Base-by-base conservation (phyloP, 2,329 filamentous ascomycete genomes). In the Arthrocladium fulminans region DNA sequence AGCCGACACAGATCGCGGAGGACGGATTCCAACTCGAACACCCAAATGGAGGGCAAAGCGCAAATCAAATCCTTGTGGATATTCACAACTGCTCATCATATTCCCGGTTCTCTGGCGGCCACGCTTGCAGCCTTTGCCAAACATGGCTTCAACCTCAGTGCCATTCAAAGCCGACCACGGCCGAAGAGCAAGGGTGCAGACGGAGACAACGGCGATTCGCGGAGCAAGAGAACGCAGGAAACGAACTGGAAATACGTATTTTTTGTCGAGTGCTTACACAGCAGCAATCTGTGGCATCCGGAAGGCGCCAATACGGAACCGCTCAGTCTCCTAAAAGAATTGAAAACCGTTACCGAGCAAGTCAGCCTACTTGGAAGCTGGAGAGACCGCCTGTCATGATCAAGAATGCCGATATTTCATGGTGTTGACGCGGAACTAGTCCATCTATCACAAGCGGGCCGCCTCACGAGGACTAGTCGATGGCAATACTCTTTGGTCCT, bases 151-250 rank as follows among this genome's bases (percentile, higher is more conserved):
- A 94, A 96, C 63, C 70, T 97, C 57, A 96, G 89, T 24, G 90
- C 84, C 64, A 94, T 97, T 65, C 89, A 88, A 63, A 88, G 86
- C 56, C 71, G 90, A 54, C 90, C 90, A 3, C 88, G 86, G 15
- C 59, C 76, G 85, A 48, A 71, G 76, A 32, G 69, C 72, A 57
- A 80, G 84, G 17, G 12, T n/a, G 2, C 32, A 23, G 13, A n/a
- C n/a, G 23, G 3, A 23, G 10, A 20, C 7, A 22, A 38, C 2
- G 25, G 15, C n/a, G n/a, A 24, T 3, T 8, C 32, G 3, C 35
- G 9, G 13, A 23, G 19, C 22, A 3, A 13, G 17, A 2, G 43
- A 6, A 48, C 45, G 34, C 48, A 49, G 25, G 50, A 48, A 29
- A 46, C 50, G 23, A 55, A 51, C 29, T 97, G 94, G 79, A 82